Base-by-base conservation (phyloP, 1,284 basidiomycete genomes). In the Trichosporon coremiiforme region DNA sequence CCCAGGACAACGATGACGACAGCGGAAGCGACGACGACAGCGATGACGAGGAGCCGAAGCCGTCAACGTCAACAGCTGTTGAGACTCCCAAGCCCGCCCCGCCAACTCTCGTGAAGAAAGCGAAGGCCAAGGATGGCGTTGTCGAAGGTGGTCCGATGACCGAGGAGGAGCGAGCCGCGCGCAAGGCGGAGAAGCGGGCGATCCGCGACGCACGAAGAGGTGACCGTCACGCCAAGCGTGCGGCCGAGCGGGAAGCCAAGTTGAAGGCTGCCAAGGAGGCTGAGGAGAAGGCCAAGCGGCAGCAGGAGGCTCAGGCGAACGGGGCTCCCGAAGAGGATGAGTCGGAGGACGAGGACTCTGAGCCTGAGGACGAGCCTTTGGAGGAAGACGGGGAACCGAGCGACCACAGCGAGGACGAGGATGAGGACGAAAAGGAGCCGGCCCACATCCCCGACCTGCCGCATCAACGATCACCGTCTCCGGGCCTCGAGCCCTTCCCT, bases 401-500 rank as follows among this genome's bases (percentile, higher is more conserved):
- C 20, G 71, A 72, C 8, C 70, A 67, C 4, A 72, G 35, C 17
- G 69, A 64, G 8, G 70, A 68, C 13, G 72, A 64, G 33, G 66
- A 73, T 29, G 69, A 25, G 25, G 25, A 25, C 25, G 25, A 69
- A 71, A 71, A 47, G 55, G 55, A 41, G 10, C 68, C 68, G 33
- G 60, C 64, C n/a, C 66, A 55, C 72, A 13, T 71, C 13, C 72
- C 72, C 62, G 72, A 73, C 65, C 70, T 73, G 2, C 71, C 73
- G 68, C 62, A 62, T n/a, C 64, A 64, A 53, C 64, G 35, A 70
- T 41, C 62, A 65, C 68, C 64, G 66, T 70, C 71, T 5, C 67
- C 71, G 64, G 71, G 75, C 5, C 82, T 85, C 13, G 80, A 84
- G 53, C 76, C 82, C 0, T 94, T 95, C 78, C 91, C 93, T 2